These are phyloP conservation scores for Candolleomyces aberdarensis DNA, from an alignment of 768 basidiomycete species.

Conservation along the genomic window DNA sequence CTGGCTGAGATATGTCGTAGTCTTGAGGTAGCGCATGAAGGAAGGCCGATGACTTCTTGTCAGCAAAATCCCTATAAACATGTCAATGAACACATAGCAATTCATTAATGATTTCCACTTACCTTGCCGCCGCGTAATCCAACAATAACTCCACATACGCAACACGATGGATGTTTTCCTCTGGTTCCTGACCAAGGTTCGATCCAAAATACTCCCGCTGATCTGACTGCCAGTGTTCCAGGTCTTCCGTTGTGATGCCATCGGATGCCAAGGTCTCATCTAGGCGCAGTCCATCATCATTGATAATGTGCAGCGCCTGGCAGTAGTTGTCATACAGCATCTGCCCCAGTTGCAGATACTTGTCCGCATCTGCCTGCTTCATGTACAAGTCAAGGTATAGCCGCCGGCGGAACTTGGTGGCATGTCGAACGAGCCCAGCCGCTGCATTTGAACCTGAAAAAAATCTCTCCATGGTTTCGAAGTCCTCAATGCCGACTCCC, in stretches of 20 bases:
- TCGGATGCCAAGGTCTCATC: constrained; percentile 4
- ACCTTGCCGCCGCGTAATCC: neutral
- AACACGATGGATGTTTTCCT: constrained; percentile 13
- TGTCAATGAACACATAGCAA: neutral
- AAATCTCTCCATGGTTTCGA: constrained; percentile 21
- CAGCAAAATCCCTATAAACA: neutral
- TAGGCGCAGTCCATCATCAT: neutral
- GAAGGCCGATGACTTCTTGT: neutral
- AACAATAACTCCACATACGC: constrained; percentile 15
- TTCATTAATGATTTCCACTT: neutral
- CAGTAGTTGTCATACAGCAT: constrained; percentile 18
- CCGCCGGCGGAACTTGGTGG: neutral
- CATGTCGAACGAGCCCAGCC: neutral
- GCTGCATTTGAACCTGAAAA: constrained; percentile 17
- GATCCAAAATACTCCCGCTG: constrained; percentile 15
- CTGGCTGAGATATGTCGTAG: neutral
- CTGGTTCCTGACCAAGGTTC: constrained; percentile 10
- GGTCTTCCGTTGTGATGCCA: constrained; percentile 1
- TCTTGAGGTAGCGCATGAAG: neutral
- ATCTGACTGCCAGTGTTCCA: constrained; percentile 18
- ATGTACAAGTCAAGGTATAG: neutral
- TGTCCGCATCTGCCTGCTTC: neutral
- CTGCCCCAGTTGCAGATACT: neutral
- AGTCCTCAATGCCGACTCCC: constrained; percentile 22
- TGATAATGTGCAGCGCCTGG: constrained; percentile 19